Evolutionary conservation across 2,329 filamentous ascomycete species (phyloP).

Genomic region (Fusarium buxicola): DNA sequence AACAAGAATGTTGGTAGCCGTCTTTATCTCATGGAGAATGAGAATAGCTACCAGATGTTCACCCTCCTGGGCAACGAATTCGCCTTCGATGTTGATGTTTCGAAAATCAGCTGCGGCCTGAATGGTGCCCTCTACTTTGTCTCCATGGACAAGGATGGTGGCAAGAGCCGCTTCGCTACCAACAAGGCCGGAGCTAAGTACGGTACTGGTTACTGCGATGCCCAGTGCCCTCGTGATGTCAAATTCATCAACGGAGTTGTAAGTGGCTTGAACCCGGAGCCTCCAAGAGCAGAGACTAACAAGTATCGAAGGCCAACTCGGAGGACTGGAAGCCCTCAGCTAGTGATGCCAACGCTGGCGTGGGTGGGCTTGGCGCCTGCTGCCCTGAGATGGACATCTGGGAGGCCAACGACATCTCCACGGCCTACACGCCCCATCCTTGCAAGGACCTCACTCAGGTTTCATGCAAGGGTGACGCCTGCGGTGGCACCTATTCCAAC

Average conservation of each 20-base stretch:
- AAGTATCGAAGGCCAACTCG: conserved; percentile 57
- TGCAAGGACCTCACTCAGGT: conserved; percentile 64
- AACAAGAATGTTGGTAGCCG: conserved; percentile 65
- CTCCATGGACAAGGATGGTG: conserved; percentile 70
- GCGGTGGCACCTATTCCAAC: conserved; percentile 64
- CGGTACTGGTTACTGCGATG: conserved; percentile 68
- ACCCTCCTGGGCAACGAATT: conserved; percentile 75
- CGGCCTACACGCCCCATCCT: conserved; percentile 74
- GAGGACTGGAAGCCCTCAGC: conserved; percentile 63
- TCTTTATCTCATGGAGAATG: conserved; percentile 72
- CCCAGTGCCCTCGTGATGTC: conserved; percentile 65
- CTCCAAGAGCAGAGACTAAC: conserved; percentile 45
- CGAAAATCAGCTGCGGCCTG: conserved; percentile 74
- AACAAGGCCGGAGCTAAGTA: conserved; percentile 69
- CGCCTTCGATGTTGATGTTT: conserved; percentile 79
- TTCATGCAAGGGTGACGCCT: conserved; percentile 62
- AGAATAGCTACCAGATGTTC: conserved; percentile 73
- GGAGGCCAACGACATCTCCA: conserved; percentile 75
- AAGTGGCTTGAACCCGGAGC: conserved; percentile 24
- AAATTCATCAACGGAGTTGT: conserved; percentile 68
- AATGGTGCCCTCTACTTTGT: conserved; percentile 79
- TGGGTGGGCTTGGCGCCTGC: conserved; percentile 65
- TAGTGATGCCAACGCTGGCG: conserved; percentile 66
- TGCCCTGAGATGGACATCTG: conserved; percentile 73
- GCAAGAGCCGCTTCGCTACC: conserved; percentile 59